phyloP scores from a whole-genome alignment of 2,329 filamentous ascomycete genomes.

The Colletotrichum spinosum region DNA sequence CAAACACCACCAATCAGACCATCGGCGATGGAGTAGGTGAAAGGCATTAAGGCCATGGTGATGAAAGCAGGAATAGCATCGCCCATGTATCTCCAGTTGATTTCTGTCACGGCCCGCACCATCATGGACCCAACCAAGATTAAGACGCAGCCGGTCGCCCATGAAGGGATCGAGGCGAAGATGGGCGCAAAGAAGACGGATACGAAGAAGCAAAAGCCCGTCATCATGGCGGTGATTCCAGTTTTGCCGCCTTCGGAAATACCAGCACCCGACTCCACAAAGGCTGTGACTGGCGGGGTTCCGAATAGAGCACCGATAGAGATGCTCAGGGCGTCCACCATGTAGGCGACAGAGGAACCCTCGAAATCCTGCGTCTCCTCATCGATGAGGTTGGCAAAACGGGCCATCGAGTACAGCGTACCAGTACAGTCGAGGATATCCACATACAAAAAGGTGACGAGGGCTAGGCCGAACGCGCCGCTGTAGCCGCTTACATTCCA shows the following conservation, averaged over 20 bases:
- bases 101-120: conserved; percentile 80
- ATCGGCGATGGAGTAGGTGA: conserved; percentile 90
- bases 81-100: conserved; percentile 90
- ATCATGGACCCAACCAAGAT: conserved; percentile 91
- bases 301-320: conserved; percentile 85
- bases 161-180: conserved; percentile 88
- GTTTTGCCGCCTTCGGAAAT: conserved; percentile 90
- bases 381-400: conserved; percentile 83
- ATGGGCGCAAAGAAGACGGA: conserved; percentile 91
- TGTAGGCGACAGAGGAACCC: conserved; percentile 84
- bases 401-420: conserved; percentile 90
- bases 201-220: conserved; percentile 87
- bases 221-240: conserved; percentile 82
- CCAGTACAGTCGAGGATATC: conserved; percentile 90
- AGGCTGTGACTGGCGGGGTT: conserved; percentile 84
- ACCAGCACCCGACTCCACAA: conserved; percentile 89
- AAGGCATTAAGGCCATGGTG: conserved; percentile 87
- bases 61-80: conserved; percentile 88
- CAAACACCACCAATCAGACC: conserved; percentile 85
- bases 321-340: conserved; percentile 82
- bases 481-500: conserved; percentile 78
- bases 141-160: conserved; percentile 90
- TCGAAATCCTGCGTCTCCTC: conserved; percentile 89
- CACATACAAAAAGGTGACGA: conserved; percentile 91
- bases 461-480: conserved; percentile 82